These are phyloP conservation scores for Hymenoscyphus linearis DNA, from an alignment of 2,329 filamentous ascomycete genomes.

Conservation along the genomic window DNA sequence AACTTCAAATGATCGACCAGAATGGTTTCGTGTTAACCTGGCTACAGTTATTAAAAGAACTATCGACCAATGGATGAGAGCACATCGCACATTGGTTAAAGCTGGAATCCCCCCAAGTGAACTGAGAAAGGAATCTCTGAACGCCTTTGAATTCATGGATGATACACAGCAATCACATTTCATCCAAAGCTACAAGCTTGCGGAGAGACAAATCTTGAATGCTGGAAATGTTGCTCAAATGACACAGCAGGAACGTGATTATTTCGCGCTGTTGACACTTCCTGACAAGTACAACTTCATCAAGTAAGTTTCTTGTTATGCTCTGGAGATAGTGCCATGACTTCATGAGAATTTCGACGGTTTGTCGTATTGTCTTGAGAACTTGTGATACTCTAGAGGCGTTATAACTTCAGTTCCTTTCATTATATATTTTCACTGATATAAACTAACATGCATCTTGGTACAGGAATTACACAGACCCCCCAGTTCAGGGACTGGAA, in stretches of 20 bases:
- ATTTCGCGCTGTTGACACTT: not conserved
- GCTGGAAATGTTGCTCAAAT: not conserved
- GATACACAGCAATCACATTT: conserved; percentile 11
- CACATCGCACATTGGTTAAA: conserved; percentile 2
- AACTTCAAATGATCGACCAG: not conserved
- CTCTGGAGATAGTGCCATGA: not conserved
- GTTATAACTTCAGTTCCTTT: too few species aligned
- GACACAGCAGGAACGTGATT: not conserved
- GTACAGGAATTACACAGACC: not conserved
- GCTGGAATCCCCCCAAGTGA: conserved; percentile 11
- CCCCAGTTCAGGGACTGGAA: not conserved
- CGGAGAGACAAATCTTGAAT: not conserved
- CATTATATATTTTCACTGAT: too few species aligned
- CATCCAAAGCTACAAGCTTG: conserved; percentile 7
- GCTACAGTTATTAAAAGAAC: conserved; percentile 2
- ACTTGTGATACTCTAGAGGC: too few species aligned
- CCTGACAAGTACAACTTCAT: conserved; percentile 1
- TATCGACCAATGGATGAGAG: conserved; percentile 4
- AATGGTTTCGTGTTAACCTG: conserved; percentile 9
- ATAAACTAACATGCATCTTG: not conserved
- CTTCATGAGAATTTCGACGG: too few species aligned
- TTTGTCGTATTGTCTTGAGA: not conserved
- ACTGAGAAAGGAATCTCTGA: conserved; percentile 4
- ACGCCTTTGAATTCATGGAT: conserved; percentile 12
- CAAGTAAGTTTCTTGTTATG: not conserved